These are phyloP conservation scores for Penicillium cataractarum DNA, from an alignment of 495 filamentous ascomycete genomes.

Conservation along the genomic window DNA sequence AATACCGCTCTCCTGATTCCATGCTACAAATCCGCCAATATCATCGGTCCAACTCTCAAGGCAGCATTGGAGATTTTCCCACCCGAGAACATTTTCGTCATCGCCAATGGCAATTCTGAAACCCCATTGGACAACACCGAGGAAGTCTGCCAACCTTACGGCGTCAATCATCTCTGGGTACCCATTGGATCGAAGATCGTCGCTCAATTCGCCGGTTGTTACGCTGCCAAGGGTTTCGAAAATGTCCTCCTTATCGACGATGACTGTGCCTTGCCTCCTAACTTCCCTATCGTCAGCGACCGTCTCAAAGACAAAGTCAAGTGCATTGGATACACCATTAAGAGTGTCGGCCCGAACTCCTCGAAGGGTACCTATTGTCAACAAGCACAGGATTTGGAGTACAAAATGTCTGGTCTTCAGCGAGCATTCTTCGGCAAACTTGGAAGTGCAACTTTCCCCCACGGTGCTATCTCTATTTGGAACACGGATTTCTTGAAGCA, in stretches of 20 bases:
- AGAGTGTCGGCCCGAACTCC: constrained; percentile 38
- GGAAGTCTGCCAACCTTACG: constrained; percentile 46
- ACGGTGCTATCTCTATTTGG: constrained; percentile 52
- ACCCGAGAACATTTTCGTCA: constrained; percentile 47
- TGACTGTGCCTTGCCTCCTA: constrained; percentile 48
- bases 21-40: constrained; percentile 48
- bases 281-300: constrained; percentile 48
- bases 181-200: constrained; percentile 48
- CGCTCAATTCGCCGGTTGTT: constrained; percentile 51
- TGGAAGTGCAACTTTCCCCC: constrained; percentile 48
- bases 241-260: constrained; percentile 53
- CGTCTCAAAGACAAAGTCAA: constrained; percentile 38
- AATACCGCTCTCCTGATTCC: constrained; percentile 52
- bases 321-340: constrained; percentile 52
- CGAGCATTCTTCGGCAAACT: constrained; percentile 43
- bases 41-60: constrained; percentile 46
- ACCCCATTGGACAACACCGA: constrained; percentile 48
- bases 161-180: constrained; percentile 45
- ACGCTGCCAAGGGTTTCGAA: constrained; percentile 43
- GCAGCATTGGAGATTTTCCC: constrained; percentile 53
- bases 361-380: constrained; percentile 42
- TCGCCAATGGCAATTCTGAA: constrained; percentile 47
- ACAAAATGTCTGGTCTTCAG: constrained; percentile 46
- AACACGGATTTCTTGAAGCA: constrained; percentile 43
- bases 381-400: constrained; percentile 53